Percentiles rank a stretch among this genome's conserved stretches.
phyloP scores from a whole-genome alignment of 1,139 yeast species.

The Yamadazyma triangularis region DNA sequence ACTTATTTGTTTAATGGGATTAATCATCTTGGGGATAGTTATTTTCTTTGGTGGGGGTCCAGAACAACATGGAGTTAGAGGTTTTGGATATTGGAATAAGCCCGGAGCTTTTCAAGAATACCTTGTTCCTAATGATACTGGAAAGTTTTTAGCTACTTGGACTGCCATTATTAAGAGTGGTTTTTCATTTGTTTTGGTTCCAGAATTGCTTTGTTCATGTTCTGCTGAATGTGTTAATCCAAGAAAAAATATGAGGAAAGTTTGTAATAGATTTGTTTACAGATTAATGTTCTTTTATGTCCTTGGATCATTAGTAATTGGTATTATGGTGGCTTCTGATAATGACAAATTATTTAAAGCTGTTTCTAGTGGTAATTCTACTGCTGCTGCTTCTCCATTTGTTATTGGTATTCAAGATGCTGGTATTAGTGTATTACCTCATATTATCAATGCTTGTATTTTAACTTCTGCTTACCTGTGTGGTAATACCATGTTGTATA shows the following conservation, averaged over 20 bases:
- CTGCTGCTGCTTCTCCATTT: conserved; percentile 50
- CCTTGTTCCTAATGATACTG: conserved; percentile 18
- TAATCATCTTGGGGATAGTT: conserved; percentile 21
- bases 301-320: conserved; percentile 37
- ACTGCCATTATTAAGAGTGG: conserved; percentile 25
- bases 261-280: conserved; percentile 42
- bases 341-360: conserved; percentile 25
- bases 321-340: conserved; percentile 43
- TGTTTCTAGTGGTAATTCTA: conserved; percentile 19
- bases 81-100: conserved; percentile 26
- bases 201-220: conserved; percentile 47
- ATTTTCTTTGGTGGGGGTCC: conserved; percentile 31
- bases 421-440: conserved; percentile 45
- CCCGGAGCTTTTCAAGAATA: conserved; percentile 22
- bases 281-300: conserved; percentile 44
- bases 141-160: conserved; percentile 25
- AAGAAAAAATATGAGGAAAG: conserved; percentile 43
- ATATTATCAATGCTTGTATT: conserved; percentile 60
- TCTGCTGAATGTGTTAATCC: conserved; percentile 49
- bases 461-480: conserved; percentile 65
- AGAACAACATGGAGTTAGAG: conserved; percentile 18
- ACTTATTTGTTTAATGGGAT: conserved; percentile 21
- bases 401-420: conserved; percentile 50
- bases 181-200: conserved; percentile 34
- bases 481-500: conserved; percentile 65